phyloP scores from a whole-genome alignment of 2,329 filamentous ascomycete species.

The Trichoderma lentiforme region DNA sequence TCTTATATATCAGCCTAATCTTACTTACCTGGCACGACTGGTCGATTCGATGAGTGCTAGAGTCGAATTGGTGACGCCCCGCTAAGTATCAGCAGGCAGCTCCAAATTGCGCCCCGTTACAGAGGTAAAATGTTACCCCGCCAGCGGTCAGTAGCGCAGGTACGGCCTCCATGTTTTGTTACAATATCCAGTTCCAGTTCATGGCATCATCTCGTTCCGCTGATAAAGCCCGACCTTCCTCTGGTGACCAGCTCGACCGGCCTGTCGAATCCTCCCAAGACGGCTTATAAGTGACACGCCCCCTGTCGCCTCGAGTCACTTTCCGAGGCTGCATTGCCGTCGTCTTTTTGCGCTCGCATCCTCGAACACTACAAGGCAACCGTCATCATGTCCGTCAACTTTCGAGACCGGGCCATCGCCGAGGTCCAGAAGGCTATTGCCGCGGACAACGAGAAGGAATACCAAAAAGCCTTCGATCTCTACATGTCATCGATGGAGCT shows the following conservation, averaged over 20 bases:
- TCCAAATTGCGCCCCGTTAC: conserved; percentile 17
- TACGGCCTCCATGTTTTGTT: conserved; percentile 8
- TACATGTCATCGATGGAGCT: conserved; percentile 96
- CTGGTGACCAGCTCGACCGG: background rate
- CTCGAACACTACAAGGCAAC: background rate
- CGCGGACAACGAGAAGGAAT: conserved; percentile 90
- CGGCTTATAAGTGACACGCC: background rate
- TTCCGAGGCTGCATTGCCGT: background rate
- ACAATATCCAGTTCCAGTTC: background rate
- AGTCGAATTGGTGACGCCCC: conserved; percentile 14
- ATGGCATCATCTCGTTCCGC: conserved; percentile 1
- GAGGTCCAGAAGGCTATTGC: conserved; percentile 98
- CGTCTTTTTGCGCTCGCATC: background rate
- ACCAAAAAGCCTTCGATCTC: conserved; percentile 92
- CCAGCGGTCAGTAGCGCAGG: conserved; percentile 17
- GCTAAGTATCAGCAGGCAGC: conserved; percentile 13
- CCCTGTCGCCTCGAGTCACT: background rate
- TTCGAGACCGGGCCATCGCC: conserved; percentile 93
- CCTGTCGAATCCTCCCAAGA: background rate
- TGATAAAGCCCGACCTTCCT: background rate
- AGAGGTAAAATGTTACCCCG: conserved; percentile 20
- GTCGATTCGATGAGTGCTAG: background rate
- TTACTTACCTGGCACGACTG: background rate
- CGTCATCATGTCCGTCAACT: conserved; percentile 85
- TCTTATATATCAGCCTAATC: conserved; percentile 6